Base-by-base conservation (phyloP, 2,329 filamentous ascomycete genomes). In the Dothiorella sarmentorum region DNA sequence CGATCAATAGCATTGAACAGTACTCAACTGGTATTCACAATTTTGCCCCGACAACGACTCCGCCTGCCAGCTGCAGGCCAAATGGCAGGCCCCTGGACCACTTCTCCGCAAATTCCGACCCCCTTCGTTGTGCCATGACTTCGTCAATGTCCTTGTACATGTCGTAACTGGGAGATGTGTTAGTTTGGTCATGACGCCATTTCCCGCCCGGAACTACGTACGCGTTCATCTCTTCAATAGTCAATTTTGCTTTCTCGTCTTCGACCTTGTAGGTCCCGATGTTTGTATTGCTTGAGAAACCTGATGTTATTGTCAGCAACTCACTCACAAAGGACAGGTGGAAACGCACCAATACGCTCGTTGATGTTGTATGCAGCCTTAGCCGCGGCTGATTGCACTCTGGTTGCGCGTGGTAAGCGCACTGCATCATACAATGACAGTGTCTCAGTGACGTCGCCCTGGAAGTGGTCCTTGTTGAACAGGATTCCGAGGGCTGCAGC, bases 171-270 rank as follows among this genome's bases (percentile, higher is more conserved):
- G 3, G 2, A 7, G 4, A 17, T 11, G 3, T 17, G 20, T 55
- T 11, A 55, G 51, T 7, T 22, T 4, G 13, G 7, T 7, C 4
- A 1, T 22, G 7, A 17, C 6, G 10, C n/a, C 4, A 13, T 17
- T 6, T 1, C 11, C n/a, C 15, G 2, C 47, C 2, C 2, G 2
- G 3, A 10, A 37, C 0, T 18, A 33, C 80, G 74, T 73, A 83
- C 76, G 76, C 75, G 61, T 88, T 88, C 84, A 88, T 87, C 68
- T 88, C 85, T 62, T 87, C 84, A 51, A 88, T 87, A 0, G 85
- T 88, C 29, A 88, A 66, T 62, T 85, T 85, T 45, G 82, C 78
- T 63, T 76, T 80, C 64, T 84, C 79, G 53, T 87, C 80, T 62
- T 82, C 79, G 0, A 88, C 85, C 65, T 83, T 84, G 71, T 88